Evolutionary conservation across 176 grass and related monocot species (phyloP), one percentile per base, ranked within the genome.

Genomic region (Paspalum vaginatum): DNA sequence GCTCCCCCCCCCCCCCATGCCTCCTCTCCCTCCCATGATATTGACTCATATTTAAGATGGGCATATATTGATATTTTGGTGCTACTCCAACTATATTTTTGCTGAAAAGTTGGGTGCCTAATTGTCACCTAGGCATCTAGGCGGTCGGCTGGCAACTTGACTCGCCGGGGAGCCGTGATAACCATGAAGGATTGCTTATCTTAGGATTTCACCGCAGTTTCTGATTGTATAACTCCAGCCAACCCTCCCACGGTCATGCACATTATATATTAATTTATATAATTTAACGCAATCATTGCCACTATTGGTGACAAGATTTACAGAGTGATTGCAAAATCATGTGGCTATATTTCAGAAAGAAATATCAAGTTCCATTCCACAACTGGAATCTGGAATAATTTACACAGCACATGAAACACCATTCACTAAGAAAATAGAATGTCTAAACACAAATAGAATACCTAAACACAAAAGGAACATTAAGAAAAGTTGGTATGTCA

Each of bases 351-450:
- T 48, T 56, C 8, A 77, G 14, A 69, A 11, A 75, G 22, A 47
- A 76, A 75, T 61, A 57, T 27, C 40, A 84, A 17, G n/a, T 70
- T 84, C 47, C 38, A 49, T 70, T 84, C 47, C 38, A 49, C 11
- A 58, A 81, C 39, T 65, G 27, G 22, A 59, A 61, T 72, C 65
- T 37, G 15, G 17, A 38, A 44, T 84, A 61, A 16, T 62, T 62
- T 68, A 81, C 54, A 80, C 47, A 10, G 42, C 63, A 20, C 46
- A 27, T 54, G 22, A 80, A 82, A 72, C 9, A 74, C 5, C 59
- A 82, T 77, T 53, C 37, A 64, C 3, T 60, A 37, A 44, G 64
- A 39, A n/a, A 75, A 69, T 62, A 69, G 14, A 89, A 61, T 57
- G 47, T 50, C n/a, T 27, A 62, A 61, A 54, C 39, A 76, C 16